Percentiles rank a stretch among this genome's conserved stretches.
phyloP scores from a whole-genome alignment of 345 rosid genomes.

The Erodium maritimum region DNA sequence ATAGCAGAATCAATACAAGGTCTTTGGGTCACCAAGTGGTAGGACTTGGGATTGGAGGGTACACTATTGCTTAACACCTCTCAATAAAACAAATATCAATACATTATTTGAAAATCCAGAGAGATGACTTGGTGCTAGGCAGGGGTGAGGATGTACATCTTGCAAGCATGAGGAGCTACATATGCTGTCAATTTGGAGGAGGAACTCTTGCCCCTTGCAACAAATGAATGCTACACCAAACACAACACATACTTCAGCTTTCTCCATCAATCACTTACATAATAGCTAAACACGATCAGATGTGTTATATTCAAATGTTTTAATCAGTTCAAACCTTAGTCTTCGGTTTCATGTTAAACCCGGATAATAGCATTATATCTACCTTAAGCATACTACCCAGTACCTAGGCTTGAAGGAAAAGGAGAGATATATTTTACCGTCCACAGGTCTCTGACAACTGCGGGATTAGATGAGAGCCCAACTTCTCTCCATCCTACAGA shows the following conservation, averaged over 20 bases:
- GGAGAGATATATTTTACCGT: slow-evolving; percentile 12
- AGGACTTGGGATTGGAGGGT: no score
- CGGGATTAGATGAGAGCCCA: slow-evolving; percentile 21
- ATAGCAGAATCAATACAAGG: no score
- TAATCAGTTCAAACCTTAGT: not conserved
- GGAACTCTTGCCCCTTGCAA: slow-evolving; percentile 16
- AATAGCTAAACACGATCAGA: not conserved
- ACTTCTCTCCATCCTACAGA: slow-evolving; percentile 35
- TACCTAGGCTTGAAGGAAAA: not conserved
- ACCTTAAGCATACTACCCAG: not conserved
- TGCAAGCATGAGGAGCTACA: slow-evolving; percentile 29
- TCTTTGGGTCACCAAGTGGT: no score
- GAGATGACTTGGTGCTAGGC: not conserved
- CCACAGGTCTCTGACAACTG: slow-evolving; percentile 34
- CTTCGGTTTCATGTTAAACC: no score
- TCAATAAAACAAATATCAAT: no score
- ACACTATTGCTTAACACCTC: no score
- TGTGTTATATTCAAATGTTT: not conserved
- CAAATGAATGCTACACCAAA: slow-evolving; percentile 23
- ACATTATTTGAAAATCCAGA: no score
- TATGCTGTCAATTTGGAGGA: slow-evolving; percentile 14
- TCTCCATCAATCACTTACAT: not conserved
- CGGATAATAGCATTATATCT: no score
- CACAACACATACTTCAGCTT: not conserved
- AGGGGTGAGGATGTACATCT: slow-evolving; percentile 23